Conservation (phyloP, 148 eudicot genomes). For the Beta vulgaris region DNA sequence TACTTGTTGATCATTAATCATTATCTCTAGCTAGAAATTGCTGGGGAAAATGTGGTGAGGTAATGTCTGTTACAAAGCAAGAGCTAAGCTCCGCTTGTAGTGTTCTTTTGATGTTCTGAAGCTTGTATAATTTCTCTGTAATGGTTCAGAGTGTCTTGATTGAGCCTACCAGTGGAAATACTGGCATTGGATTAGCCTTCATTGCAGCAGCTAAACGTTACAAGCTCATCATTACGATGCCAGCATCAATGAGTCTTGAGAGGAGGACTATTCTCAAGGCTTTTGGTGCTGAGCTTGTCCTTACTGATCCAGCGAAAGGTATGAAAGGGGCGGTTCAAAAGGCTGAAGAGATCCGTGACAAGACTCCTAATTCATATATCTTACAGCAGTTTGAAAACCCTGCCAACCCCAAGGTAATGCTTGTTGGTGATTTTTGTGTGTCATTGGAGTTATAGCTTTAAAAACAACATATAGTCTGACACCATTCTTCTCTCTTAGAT, state of each 20-base stretch:
- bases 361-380: constrained; percentile 69
- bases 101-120: constrained; percentile 15
- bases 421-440: background rate
- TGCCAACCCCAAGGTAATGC: constrained; percentile 74
- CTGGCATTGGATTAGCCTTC: constrained; percentile 86
- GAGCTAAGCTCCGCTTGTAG: background rate
- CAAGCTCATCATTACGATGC: constrained; percentile 81
- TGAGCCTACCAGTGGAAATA: constrained; percentile 90
- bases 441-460: background rate
- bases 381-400: constrained; percentile 86
- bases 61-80: background rate
- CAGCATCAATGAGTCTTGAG: constrained; percentile 83
- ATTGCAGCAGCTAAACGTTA: constrained; percentile 85
- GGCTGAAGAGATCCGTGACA: constrained; percentile 73
- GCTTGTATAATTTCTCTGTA: background rate
- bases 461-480: background rate
- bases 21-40: too few relatives aligned
- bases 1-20: background rate
- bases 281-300: constrained; percentile 76
- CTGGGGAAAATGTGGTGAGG: background rate
- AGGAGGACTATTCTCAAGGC: constrained; percentile 74
- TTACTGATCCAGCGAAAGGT: constrained; percentile 73
- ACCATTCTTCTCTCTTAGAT: constrained; percentile 32
- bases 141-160: constrained; percentile 62
- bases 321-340: constrained; percentile 73